Conservation (phyloP, 208 protist genomes). For the Herpetomonas muscarum region DNA sequence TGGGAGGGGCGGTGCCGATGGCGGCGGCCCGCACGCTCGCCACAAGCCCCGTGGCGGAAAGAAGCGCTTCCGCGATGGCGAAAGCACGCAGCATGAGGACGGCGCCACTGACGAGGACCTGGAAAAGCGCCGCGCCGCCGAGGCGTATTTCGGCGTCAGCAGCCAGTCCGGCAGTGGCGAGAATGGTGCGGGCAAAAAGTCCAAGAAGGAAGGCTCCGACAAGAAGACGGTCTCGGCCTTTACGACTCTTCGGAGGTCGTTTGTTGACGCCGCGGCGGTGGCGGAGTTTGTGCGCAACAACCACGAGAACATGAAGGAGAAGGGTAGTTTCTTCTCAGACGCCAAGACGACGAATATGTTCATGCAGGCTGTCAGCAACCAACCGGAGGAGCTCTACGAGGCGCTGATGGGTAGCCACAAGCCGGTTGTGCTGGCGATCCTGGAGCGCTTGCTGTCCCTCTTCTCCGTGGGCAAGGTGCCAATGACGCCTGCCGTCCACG, state of each 20-base stretch:
- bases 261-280: constrained; percentile 46
- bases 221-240: constrained; percentile 58
- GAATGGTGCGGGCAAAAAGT: constrained; percentile 9
- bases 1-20: neutral
- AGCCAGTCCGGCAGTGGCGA: constrained; percentile 6
- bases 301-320: constrained; percentile 32
- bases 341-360: constrained; percentile 60
- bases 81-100: constrained; percentile 9
- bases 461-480: constrained; percentile 36
- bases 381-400: constrained; percentile 39
- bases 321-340: constrained; percentile 24
- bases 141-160: constrained; percentile 1
- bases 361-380: constrained; percentile 63
- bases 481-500: constrained; percentile 50
- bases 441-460: constrained; percentile 62
- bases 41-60: constrained; percentile 15
- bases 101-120: constrained; percentile 4
- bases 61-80: constrained; percentile 5
- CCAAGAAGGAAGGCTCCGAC: constrained; percentile 18
- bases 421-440: constrained; percentile 34
- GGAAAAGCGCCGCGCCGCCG: neutral
- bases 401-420: constrained; percentile 50
- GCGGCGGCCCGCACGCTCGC: constrained; percentile 8
- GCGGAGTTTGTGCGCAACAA: constrained; percentile 54
- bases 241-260: constrained; percentile 29